phyloP scores from a whole-genome alignment of 2,329 filamentous ascomycete species.

The Tolypocladium capitatum region DNA sequence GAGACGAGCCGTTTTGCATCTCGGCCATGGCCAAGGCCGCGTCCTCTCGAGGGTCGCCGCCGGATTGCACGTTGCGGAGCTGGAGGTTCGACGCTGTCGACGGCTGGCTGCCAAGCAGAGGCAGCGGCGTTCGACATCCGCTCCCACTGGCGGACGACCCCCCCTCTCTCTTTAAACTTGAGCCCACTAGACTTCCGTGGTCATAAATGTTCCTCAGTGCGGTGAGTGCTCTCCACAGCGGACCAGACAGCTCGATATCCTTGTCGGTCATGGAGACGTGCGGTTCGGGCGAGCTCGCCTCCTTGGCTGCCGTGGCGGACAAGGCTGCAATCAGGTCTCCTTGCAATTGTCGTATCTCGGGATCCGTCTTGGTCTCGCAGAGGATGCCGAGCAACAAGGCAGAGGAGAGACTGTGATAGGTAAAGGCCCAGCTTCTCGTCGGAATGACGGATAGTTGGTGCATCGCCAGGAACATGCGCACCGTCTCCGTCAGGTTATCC shows the following conservation, averaged over 20 bases:
- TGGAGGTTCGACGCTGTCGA: constrained; percentile 11
- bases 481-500: constrained; percentile 48
- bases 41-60: constrained; percentile 42
- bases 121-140: constrained; percentile 29
- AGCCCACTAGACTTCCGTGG: constrained; percentile 43
- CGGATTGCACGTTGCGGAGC: constrained; percentile 14
- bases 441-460: constrained; percentile 54
- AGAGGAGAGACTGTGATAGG: constrained; percentile 53
- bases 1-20: constrained; percentile 43
- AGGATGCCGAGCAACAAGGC: constrained; percentile 50
- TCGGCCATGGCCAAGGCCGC: constrained; percentile 53
- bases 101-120: constrained; percentile 12
- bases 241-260: constrained; percentile 49
- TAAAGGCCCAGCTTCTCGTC: constrained; percentile 55
- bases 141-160: constrained; percentile 32
- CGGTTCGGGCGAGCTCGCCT: constrained; percentile 38
- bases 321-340: constrained; percentile 51
- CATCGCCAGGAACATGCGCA: constrained; percentile 57
- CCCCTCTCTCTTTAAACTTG: constrained; percentile 34
- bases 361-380: constrained; percentile 49
- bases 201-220: constrained; percentile 55
- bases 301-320: constrained; percentile 51
- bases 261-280: constrained; percentile 42
- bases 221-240: constrained; percentile 45
- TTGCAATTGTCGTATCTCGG: constrained; percentile 49